Evolutionary conservation across 805 yeast species (phyloP), one percentile per base, ranked within the genome.

Genomic region (Ogataea glucozyma): DNA sequence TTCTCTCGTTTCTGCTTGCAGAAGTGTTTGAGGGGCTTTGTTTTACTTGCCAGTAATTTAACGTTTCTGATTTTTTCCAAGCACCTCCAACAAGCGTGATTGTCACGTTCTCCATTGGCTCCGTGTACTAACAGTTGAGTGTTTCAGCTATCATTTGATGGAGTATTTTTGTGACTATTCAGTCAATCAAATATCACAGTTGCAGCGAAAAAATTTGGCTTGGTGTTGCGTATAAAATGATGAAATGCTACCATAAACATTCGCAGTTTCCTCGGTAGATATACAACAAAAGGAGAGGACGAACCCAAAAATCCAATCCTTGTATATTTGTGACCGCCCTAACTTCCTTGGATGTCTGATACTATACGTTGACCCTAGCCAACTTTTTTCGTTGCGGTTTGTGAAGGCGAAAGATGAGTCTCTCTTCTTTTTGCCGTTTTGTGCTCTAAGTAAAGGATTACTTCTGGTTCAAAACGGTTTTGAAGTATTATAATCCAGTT

Each of bases 241-340:
- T 84, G 90, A 84, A 79, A 72, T 72, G 69, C 68, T 72, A 67
- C 81, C 83, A 73, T 72, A 69, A 76, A 83, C 93, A 84, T 84
- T 85, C 93, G 91, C 93, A 85, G 93, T 85, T 84, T 85, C 90
- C 91, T 79, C 93, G 93, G 90, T 83, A 85, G 86, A 68, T 79
- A 74, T 79, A 81, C 89, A 76, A 69, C 70, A 70, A 68, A 58
- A 58, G 60, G 57, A 43, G 46, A 34, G 55, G 57, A 52, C 61
- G 88, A 84, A 83, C 90, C 90, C 85, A 84, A 56, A 49, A 49
- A 41, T 56, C 55, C 49, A 35, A 44, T 74, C 82, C 75, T 78
- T 67, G 83, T 79, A 75, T 73, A 78, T 68, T 88, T 71, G 89
- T 85, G 90, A 83, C 90, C 91, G 93, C 88, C 74, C 73, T 48